A percentile compares a stretch with the other conserved stretches of the same genome.
Evolutionary conservation across 176 grass and related monocot genomes (phyloP).

Genomic region (Chrysopogon serrulatus): DNA sequence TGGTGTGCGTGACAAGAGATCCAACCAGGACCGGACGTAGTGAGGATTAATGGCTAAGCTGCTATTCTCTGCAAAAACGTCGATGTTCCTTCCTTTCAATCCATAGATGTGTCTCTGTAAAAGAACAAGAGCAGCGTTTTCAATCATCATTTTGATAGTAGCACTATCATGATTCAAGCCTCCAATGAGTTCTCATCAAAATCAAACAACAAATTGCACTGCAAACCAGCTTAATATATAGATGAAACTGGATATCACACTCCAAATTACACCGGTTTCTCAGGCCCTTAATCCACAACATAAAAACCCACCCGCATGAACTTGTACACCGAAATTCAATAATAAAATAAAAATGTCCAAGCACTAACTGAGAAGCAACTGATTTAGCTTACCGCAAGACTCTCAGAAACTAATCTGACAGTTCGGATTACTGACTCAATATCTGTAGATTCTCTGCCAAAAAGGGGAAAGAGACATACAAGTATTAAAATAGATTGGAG

Average conservation of each 20-base stretch:
- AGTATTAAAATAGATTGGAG: not conserved
- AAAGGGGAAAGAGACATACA: not conserved
- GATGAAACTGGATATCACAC: not conserved
- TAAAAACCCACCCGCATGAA: not conserved
- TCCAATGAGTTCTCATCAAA: no score
- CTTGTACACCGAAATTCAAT: not conserved
- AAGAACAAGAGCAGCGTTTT: constrained; percentile 4
- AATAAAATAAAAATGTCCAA: not conserved
- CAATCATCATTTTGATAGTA: not conserved
- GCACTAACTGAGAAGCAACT: not conserved
- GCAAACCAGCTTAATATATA: not conserved
- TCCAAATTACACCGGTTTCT: not conserved
- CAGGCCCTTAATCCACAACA: not conserved
- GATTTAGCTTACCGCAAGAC: constrained; percentile 73
- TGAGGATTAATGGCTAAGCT: constrained; percentile 76
- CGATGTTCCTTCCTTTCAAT: constrained; percentile 70
- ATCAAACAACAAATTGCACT: not conserved
- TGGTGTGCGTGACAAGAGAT: constrained; percentile 89
- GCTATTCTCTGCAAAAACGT: constrained; percentile 85
- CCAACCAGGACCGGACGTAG: constrained; percentile 76
- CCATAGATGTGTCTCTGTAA: constrained; percentile 93
- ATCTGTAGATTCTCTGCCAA: constrained; percentile 69
- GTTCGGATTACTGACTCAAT: constrained; percentile 62
- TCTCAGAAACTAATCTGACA: constrained; percentile 87
- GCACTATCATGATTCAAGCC: no score